phyloP scores from a whole-genome alignment of 2,329 filamentous ascomycete genomes.

The Didymella pinodella region DNA sequence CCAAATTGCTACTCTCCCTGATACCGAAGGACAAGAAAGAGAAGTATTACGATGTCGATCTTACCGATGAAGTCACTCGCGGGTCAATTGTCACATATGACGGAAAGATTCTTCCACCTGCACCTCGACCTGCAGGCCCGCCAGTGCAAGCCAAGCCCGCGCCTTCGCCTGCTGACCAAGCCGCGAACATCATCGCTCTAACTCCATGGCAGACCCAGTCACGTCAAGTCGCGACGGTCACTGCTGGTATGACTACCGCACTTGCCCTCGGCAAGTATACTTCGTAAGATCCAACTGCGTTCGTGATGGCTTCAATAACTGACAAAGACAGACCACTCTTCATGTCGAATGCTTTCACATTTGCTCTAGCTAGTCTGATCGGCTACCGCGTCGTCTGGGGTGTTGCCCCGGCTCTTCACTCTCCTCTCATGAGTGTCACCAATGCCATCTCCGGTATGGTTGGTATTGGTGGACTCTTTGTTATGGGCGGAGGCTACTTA shows the following conservation, averaged over 20 bases:
- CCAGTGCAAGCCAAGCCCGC: conserved; percentile 59
- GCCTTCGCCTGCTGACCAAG: conserved; percentile 44
- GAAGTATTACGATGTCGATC: conserved; percentile 80
- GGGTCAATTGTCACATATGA: conserved; percentile 83
- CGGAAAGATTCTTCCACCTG: conserved; percentile 77
- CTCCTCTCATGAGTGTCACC: conserved; percentile 89
- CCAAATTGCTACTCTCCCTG: conserved; percentile 86
- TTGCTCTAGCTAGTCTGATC: conserved; percentile 82
- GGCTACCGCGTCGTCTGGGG: conserved; percentile 92
- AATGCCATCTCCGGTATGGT: conserved; percentile 93
- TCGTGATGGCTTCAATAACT: not conserved
- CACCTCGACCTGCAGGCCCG: conserved; percentile 72
- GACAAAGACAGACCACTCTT: conserved; percentile 66
- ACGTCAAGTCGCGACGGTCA: conserved; percentile 76
- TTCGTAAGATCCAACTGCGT: conserved; percentile 49
- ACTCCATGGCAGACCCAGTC: conserved; percentile 84
- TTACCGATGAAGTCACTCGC: conserved; percentile 84
- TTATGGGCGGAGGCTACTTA: conserved; percentile 76
- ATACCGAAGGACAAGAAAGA: conserved; percentile 77
- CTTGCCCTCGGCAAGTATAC: conserved; percentile 82
- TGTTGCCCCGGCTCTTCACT: conserved; percentile 82
- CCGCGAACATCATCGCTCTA: conserved; percentile 69
- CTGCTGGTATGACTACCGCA: conserved; percentile 77
- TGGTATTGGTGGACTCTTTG: conserved; percentile 85
- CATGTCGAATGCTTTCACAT: conserved; percentile 88